Conservation (phyloP, 2,329 filamentous ascomycete genomes). For the Leptographium radiaticola region DNA sequence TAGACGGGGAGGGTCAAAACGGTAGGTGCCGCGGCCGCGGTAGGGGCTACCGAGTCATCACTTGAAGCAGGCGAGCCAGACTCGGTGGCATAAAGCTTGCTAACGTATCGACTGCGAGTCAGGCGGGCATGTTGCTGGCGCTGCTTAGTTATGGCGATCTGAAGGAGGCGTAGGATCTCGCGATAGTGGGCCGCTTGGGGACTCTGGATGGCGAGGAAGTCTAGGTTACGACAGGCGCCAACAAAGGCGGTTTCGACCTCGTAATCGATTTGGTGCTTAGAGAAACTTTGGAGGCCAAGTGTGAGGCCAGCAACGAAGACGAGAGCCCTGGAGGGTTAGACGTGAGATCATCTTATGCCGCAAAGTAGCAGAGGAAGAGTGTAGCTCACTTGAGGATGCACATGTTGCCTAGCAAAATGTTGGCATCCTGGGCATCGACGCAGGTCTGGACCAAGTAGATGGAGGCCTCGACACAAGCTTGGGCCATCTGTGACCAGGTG, state of each 20-base stretch:
- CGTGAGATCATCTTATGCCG: too few relatives aligned
- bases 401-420: conserved; percentile 10
- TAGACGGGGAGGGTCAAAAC: not conserved
- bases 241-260: conserved; percentile 7
- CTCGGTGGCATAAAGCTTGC: not conserved
- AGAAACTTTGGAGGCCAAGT: conserved; percentile 29
- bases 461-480: conserved; percentile 11
- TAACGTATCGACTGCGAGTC: conserved; percentile 24
- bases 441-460: conserved; percentile 12
- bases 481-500: conserved; percentile 7
- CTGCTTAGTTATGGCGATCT: conserved; percentile 9
- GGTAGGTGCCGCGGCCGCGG: not conserved
- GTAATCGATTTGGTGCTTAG: conserved; percentile 4
- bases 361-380: too few relatives aligned
- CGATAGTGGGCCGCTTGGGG: conserved; percentile 12
- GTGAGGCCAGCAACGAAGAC: conserved; percentile 44
- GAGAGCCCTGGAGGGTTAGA: conserved; percentile 25
- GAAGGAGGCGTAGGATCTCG: conserved; percentile 10
- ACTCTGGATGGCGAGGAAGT: conserved; percentile 4
- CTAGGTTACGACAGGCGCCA: conserved; percentile 8
- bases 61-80: not conserved
- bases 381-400: conserved; percentile 1
- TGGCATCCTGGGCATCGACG: conserved; percentile 8
- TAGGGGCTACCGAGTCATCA: not conserved
- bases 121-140: conserved; percentile 21